These are phyloP conservation scores for Phylloporus rhodoxanthus DNA, from an alignment of 768 basidiomycete species.

Conservation along the genomic window DNA sequence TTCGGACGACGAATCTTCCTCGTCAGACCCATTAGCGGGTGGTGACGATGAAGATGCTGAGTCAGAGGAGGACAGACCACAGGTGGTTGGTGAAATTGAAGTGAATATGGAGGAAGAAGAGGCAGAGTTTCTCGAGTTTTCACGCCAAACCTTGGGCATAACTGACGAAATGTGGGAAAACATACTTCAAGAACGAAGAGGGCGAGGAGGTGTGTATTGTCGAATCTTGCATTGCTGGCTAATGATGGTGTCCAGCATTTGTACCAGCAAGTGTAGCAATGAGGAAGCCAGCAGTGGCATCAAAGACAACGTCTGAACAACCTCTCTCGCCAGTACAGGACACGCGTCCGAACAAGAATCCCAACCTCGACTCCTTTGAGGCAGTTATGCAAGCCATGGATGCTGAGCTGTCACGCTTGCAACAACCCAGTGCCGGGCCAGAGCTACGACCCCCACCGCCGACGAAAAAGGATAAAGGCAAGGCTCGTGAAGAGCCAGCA, in stretches of 20 bases:
- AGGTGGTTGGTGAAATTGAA: conserved; percentile 78
- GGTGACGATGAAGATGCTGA: conserved; percentile 47
- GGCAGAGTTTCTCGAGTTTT: conserved; percentile 93
- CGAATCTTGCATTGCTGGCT: neutral
- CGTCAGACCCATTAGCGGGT: conserved; percentile 42
- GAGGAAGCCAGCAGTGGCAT: conserved; percentile 1
- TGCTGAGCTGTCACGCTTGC: conserved; percentile 57
- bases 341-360: conserved; percentile 46
- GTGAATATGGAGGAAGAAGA: conserved; percentile 91
- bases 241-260: conserved; percentile 43
- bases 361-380: conserved; percentile 86
- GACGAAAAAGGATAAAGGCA: conserved; percentile 46
- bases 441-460: conserved; percentile 4
- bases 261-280: conserved; percentile 36
- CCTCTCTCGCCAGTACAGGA: conserved; percentile 26
- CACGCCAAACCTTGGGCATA: conserved; percentile 86
- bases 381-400: conserved; percentile 97
- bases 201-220: conserved; percentile 67
- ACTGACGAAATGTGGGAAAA: conserved; percentile 81
- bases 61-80: conserved; percentile 76
- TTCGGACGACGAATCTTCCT: conserved; percentile 83
- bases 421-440: conserved; percentile 19
- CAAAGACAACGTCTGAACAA: conserved; percentile 9
- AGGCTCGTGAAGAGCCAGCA: conserved; percentile 26
- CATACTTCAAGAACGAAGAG: conserved; percentile 75